phyloP scores from a whole-genome alignment of 345 rosid species.

The Microthlaspi erraticum region DNA sequence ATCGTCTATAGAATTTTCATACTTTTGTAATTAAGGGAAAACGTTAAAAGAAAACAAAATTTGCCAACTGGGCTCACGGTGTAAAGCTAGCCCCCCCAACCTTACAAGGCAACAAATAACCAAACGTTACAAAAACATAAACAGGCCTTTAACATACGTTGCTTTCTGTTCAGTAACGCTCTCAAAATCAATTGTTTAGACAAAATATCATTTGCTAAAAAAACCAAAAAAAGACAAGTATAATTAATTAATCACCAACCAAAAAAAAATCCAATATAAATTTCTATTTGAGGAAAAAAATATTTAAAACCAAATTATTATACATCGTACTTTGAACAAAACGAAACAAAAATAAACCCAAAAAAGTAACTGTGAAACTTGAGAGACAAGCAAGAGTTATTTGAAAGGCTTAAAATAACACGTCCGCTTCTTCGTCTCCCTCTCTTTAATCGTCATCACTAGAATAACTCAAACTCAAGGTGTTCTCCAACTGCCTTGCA shows the following conservation, averaged over 20 bases:
- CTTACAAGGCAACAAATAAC: conserved; percentile 13
- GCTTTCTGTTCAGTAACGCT: no score
- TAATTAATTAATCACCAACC: no score
- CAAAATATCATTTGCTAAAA: no score
- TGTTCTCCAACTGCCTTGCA: conserved; percentile 80
- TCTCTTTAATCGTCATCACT: conserved; percentile 23
- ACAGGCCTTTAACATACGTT: conserved; percentile 9
- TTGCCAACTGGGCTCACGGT: no score
- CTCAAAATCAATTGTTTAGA: no score
- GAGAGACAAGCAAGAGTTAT: conserved; percentile 13
- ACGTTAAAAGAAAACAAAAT: no score
- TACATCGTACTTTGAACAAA: conserved; percentile 10
- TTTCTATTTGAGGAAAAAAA: background rate
- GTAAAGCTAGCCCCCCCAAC: no score
- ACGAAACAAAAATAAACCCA: conserved; percentile 13
- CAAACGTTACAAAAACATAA: conserved; percentile 24
- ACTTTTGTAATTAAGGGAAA: no score
- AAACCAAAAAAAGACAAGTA: no score
- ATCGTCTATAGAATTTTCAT: no score
- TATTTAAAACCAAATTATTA: background rate
- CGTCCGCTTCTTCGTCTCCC: background rate
- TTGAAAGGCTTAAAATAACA: background rate
- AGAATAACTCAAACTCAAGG: conserved; percentile 92
- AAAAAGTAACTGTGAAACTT: conserved; percentile 15
- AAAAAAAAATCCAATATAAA: no score